Conservation (phyloP, 306 rosid genomes). For the Lathyrus aphaca region DNA sequence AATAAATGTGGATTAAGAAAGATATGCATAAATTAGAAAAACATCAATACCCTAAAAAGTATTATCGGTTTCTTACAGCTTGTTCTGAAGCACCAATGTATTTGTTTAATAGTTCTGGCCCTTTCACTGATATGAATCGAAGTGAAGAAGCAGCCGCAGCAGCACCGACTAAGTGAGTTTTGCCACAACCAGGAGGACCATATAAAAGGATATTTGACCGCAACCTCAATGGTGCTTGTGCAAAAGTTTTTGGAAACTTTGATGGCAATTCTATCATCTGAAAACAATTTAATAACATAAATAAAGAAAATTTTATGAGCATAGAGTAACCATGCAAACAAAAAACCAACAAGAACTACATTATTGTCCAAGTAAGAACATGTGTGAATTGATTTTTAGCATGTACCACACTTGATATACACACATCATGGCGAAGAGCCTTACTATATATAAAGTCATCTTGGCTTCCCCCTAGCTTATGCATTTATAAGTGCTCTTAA, state of each 20-base stretch:
- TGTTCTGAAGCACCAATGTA: slow-evolving; percentile 99
- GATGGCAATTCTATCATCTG: slow-evolving; percentile 96
- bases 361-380: slow-evolving; percentile 27
- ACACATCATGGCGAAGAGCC: background rate
- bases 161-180: slow-evolving; percentile 95
- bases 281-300: slow-evolving; percentile 35
- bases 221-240: slow-evolving; percentile 89
- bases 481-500: slow-evolving; percentile 10
- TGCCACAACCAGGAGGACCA: slow-evolving; percentile 99
- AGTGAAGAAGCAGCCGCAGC: slow-evolving; percentile 93
- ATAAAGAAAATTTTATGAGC: slow-evolving; percentile 5
- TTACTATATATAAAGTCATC: slow-evolving; percentile 18
- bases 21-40: slow-evolving; percentile 4
- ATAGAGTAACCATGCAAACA: slow-evolving; percentile 28
- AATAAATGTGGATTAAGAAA: slow-evolving; percentile 23
- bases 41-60: slow-evolving; percentile 33
- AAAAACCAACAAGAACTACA: slow-evolving; percentile 30
- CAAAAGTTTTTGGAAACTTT: slow-evolving; percentile 84
- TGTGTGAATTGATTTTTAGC: slow-evolving; percentile 1
- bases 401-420: slow-evolving; percentile 13
- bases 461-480: background rate
- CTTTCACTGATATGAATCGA: slow-evolving; percentile 88
- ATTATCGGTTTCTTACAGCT: slow-evolving; percentile 70
- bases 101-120: slow-evolving; percentile 91
- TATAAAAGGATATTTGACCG: slow-evolving; percentile 89